Evolutionary conservation across 2,329 filamentous ascomycete genomes (phyloP), one percentile per base, ranked within the genome.

Genomic region (Penicillium decumbens): DNA sequence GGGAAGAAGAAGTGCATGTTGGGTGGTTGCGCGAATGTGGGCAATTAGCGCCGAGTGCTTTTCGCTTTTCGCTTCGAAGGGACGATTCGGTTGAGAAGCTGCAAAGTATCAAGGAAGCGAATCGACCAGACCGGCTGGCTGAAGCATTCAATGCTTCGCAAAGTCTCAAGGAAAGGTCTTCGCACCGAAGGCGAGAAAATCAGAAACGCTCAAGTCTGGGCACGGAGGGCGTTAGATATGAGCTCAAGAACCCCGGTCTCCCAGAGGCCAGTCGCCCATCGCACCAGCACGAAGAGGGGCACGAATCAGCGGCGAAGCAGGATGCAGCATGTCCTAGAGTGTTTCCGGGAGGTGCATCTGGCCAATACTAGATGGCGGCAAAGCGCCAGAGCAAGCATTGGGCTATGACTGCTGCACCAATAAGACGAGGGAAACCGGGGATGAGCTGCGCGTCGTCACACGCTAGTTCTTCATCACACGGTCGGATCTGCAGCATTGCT

Each of bases 1-100:
- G 80, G 77, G 47, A 83, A 69, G 64, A 58, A 53, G 46, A 58
- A 58, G 39, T 74, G 77, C 63, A 71, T 69, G 52, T 49, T 62
- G 62, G 37, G 49, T 45, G 27, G n/a, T 45, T 37, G 15, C 8
- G 18, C 20, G 10, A 28, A 30, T 30, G 20, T 23, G 33, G 30
- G n/a, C 28, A 43, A 33, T 20, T 18, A 38, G 27, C 20, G 13
- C 35, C n/a, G 47, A 47, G 25, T 32, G 4, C n/a, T 43, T n/a
- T 18, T 18, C 15, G 15, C 15, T 18, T 18, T 45, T 51, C 12
- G 28, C 28, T 8, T 20, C 12, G 41, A 39, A n/a, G 18, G 40
- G 42, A 32, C 35, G 30, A 37, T 39, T 54, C 33, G 49, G 32
- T 28, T 38, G 32, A 47, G 47, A 45, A 25, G 38, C 45, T 9